These are phyloP conservation scores for Suhomyces vadensis DNA, from an alignment of 805 yeast species.

Conservation along the genomic window DNA sequence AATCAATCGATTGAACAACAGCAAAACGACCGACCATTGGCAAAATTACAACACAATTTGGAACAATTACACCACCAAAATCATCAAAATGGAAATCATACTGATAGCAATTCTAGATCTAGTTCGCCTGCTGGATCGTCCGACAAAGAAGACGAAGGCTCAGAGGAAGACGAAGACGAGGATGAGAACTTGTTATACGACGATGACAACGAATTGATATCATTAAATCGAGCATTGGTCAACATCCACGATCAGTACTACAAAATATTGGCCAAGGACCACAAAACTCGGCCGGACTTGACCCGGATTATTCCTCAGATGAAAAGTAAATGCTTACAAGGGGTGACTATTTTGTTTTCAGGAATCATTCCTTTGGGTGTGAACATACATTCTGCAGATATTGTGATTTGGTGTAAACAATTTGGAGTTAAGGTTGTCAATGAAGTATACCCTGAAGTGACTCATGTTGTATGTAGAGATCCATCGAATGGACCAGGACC, in stretches of 20 bases:
- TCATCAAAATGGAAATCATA: slow-evolving; percentile 23
- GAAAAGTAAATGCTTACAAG: slow-evolving; percentile 67
- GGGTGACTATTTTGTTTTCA: slow-evolving; percentile 72
- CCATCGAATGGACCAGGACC: slow-evolving; percentile 49
- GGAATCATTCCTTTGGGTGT: slow-evolving; percentile 90
- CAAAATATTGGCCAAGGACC: slow-evolving; percentile 38
- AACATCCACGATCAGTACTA: slow-evolving; percentile 72
- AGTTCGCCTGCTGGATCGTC: slow-evolving; percentile 17
- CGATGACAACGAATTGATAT: slow-evolving; percentile 74
- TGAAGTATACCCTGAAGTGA: slow-evolving; percentile 69
- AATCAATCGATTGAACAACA: slow-evolving; percentile 75
- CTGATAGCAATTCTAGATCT: slow-evolving; percentile 17
- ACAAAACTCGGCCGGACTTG: slow-evolving; percentile 53
- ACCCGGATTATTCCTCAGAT: slow-evolving; percentile 71
- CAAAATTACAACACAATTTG: slow-evolving; percentile 74
- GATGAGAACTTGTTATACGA: slow-evolving; percentile 63
- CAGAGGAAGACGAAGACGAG: slow-evolving; percentile 26
- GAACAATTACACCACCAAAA: slow-evolving; percentile 46
- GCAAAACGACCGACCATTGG: slow-evolving; percentile 79
- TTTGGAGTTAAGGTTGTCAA: slow-evolving; percentile 86
- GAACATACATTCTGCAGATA: slow-evolving; percentile 71
- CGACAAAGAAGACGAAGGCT: slow-evolving; percentile 26
- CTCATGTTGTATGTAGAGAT: slow-evolving; percentile 84
- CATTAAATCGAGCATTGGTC: slow-evolving; percentile 60
- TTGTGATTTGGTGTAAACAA: slow-evolving; percentile 87